Evolutionary conservation across 495 filamentous ascomycete genomes (phyloP), one percentile per base, ranked within the genome.

Genomic region (Annulohypoxylon bovei): DNA sequence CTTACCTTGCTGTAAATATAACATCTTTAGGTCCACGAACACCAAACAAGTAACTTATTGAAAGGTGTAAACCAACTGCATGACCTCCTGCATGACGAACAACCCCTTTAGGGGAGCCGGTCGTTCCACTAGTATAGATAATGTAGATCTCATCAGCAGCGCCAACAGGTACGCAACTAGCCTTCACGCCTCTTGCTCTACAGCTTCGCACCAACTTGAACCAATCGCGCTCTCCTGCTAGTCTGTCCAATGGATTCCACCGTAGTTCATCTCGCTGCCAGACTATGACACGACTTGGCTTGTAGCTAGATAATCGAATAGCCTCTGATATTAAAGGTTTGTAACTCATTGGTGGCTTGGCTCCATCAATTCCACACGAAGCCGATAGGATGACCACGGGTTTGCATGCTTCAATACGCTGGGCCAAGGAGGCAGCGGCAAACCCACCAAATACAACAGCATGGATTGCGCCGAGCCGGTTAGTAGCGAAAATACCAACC

Each of bases 381-480:
- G 94, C 93, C 3, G 94, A 97, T 78, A 97, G 84, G 52, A 98
- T 89, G 8, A 85, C 88, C 18, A 86, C 85, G 11, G 94, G 92
- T 46, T 87, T 85, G 1, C 90, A 92, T 0, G 91, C 91, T 40
- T 97, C 93, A 61, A 98, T 97, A 7, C 94, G 86, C 77, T 98
- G 95, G 2, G 94, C 93, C 23, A 97, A 83, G 2, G 94, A 92
- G 16, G 84, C 81, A 6, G 93, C 81, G 0, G 92, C 93, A 71
- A 98, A 98, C 1, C 94, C 94, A 9, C 94, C 95, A 77, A 98
- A 98, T 2, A 98, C 94, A 6, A 95, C 93, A 3, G 92, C 88
- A 70, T 98, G 94, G 58, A 97, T 90, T 6, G 95, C 94, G 22
- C 95, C 95, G 0, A 98, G 82, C 0, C 94, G 90, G 42, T 86